Conservation (phyloP, 2,329 filamentous ascomycete genomes). For the Penicillium sp. region DNA sequence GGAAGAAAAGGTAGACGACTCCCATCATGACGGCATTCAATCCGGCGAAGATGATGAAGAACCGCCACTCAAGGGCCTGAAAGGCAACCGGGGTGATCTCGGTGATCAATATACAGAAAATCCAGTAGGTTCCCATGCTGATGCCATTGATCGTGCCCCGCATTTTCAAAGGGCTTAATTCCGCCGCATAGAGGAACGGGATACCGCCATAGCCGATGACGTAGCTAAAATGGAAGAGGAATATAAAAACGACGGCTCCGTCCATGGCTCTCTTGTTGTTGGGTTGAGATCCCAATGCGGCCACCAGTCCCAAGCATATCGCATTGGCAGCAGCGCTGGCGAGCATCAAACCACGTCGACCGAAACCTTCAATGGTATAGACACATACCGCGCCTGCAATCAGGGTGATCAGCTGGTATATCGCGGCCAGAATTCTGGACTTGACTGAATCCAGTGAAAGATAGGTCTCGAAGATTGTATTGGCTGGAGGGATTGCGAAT, state of each 20-base stretch:
- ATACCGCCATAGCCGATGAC: constrained; percentile 8
- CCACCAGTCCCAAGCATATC: constrained; percentile 10
- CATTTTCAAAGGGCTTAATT: constrained; percentile 7
- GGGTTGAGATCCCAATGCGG: constrained; percentile 12
- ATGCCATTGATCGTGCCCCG: constrained; percentile 11
- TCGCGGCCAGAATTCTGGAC: constrained; percentile 11
- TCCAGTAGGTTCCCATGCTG: constrained; percentile 4
- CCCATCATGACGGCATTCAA: constrained; percentile 4
- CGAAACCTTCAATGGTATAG: constrained; percentile 16
- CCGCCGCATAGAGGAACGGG: constrained; percentile 8
- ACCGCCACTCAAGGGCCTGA: constrained; percentile 6
- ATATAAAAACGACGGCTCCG: constrained; percentile 11
- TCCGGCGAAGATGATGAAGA: constrained; percentile 10
- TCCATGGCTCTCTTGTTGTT: constrained; percentile 10
- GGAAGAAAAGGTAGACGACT: constrained; percentile 9
- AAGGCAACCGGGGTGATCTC: constrained; percentile 11
- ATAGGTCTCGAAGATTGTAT: constrained; percentile 15
- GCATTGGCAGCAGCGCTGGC: constrained; percentile 9
- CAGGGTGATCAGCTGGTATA: constrained; percentile 11
- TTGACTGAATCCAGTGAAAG: constrained; percentile 8
- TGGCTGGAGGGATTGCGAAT: constrained; percentile 3
- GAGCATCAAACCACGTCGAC: constrained; percentile 12
- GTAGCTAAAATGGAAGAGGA: constrained; percentile 9
- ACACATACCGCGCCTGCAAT: constrained; percentile 12
- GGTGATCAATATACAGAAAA: constrained; percentile 3